phyloP scores from a whole-genome alignment of 495 filamentous ascomycete species.

The Platismatia glauca region DNA sequence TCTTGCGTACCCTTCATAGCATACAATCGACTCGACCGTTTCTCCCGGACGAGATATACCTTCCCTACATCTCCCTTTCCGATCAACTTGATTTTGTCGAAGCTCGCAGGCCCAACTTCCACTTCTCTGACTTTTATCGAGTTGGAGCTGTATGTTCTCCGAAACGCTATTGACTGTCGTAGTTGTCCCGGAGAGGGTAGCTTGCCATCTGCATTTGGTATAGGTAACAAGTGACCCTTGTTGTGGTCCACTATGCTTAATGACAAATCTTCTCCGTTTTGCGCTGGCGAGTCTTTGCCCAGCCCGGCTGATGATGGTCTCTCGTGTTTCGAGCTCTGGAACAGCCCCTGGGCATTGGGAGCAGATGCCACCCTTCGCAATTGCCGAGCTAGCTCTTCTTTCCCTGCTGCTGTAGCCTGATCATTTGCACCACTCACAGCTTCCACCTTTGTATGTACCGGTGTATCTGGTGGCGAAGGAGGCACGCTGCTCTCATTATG shows the following conservation, averaged over 20 bases:
- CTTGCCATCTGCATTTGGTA: constrained; percentile 38
- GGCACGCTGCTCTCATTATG: constrained; percentile 93
- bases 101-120: constrained; percentile 89
- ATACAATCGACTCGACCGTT: constrained; percentile 90
- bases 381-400: constrained; percentile 88
- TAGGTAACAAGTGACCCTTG: constrained; percentile 38
- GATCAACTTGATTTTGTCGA: constrained; percentile 99
- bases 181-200: constrained; percentile 45
- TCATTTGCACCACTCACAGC: constrained; percentile 62
- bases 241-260: constrained; percentile 48
- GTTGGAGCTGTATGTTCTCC: constrained; percentile 96
- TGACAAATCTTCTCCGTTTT: constrained; percentile 46
- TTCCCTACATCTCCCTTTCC: constrained; percentile 98
- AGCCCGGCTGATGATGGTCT: constrained; percentile 73
- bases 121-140: constrained; percentile 84
- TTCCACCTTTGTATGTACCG: constrained; percentile 58
- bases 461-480: constrained; percentile 91
- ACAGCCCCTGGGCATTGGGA: constrained; percentile 92
- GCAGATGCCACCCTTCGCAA: constrained; percentile 89
- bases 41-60: constrained; percentile 94
- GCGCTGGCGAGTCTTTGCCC: constrained; percentile 63
- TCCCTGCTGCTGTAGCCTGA: constrained; percentile 69
- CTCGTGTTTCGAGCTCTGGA: constrained; percentile 57
- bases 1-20: constrained; percentile 84
- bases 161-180: constrained; percentile 59